Conservation (phyloP, 2,329 filamentous ascomycete genomes). For the Colletotrichum ledebouriae region DNA sequence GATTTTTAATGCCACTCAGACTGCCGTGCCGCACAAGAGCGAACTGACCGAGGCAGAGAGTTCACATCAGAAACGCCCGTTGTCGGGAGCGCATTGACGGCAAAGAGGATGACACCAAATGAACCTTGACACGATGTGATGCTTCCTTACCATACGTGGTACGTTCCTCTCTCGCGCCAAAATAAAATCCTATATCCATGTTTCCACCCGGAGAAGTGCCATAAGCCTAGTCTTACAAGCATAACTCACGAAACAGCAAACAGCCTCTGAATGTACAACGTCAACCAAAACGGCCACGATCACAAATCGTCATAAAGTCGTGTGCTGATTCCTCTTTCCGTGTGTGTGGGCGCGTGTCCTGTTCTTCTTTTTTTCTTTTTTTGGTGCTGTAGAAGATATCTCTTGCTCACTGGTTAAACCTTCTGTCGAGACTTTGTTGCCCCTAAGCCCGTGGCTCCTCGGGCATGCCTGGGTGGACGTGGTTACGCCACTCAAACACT, state of each 20-base stretch:
- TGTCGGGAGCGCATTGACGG: not conserved
- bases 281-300: constrained; percentile 8
- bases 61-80: constrained; percentile 31
- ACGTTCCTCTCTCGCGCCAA: not conserved
- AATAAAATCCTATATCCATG: constrained; percentile 6
- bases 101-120: not conserved
- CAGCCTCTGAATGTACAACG: constrained; percentile 15
- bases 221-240: constrained; percentile 32
- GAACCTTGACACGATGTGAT: not conserved
- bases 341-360: no score
- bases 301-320: constrained; percentile 18
- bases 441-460: constrained; percentile 46
- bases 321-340: not conserved
- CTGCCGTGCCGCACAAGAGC: constrained; percentile 14
- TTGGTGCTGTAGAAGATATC: constrained; percentile 13
- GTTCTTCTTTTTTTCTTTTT: not conserved
- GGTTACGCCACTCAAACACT: constrained; percentile 63
- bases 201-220: constrained; percentile 23
- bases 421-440: constrained; percentile 28
- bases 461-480: constrained; percentile 60
- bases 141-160: constrained; percentile 5
- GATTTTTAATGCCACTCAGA: constrained; percentile 2
- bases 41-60: constrained; percentile 24
- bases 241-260: constrained; percentile 27
- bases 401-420: not conserved